Conservation (phyloP, 2,329 filamentous ascomycete species). For the Myriangium duriaei region DNA sequence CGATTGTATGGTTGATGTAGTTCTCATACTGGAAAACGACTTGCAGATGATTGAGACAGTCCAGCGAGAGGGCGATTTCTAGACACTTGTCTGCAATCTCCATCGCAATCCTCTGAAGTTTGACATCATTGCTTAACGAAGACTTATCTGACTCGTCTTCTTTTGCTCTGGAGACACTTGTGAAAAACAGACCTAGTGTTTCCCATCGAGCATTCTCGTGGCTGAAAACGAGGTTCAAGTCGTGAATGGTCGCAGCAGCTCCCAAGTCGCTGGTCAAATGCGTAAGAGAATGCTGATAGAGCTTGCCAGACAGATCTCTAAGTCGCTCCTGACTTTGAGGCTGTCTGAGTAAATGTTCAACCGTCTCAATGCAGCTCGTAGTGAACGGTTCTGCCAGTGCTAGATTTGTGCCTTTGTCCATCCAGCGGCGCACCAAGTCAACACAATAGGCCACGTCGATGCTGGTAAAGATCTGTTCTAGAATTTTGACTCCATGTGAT, state of each 20-base stretch:
- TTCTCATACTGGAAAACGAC: conserved; percentile 36
- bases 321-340: conserved; percentile 5
- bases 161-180: conserved; percentile 27
- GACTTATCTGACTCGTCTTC: conserved; percentile 22
- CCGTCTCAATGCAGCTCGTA: conserved; percentile 15
- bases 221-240: conserved; percentile 13
- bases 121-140: conserved; percentile 17
- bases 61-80: conserved; percentile 22
- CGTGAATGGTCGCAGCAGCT: conserved; percentile 9
- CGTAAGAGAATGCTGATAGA: conserved; percentile 6
- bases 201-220: conserved; percentile 27
- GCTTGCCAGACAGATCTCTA: conserved; percentile 12
- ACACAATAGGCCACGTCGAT: conserved; percentile 12
- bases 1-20: conserved; percentile 33
- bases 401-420: conserved; percentile 18
- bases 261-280: too few species aligned
- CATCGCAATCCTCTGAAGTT: conserved; percentile 21
- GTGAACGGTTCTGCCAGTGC: conserved; percentile 18
- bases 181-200: conserved; percentile 28
- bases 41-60: conserved; percentile 33
- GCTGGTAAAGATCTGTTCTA: conserved; percentile 12
- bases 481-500: conserved; percentile 13
- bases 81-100: conserved; percentile 26
- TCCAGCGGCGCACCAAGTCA: conserved; percentile 17
- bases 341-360: conserved; percentile 9